phyloP scores from a whole-genome alignment of 352 stramenopile species.

The Phytophthora hibernalis region DNA sequence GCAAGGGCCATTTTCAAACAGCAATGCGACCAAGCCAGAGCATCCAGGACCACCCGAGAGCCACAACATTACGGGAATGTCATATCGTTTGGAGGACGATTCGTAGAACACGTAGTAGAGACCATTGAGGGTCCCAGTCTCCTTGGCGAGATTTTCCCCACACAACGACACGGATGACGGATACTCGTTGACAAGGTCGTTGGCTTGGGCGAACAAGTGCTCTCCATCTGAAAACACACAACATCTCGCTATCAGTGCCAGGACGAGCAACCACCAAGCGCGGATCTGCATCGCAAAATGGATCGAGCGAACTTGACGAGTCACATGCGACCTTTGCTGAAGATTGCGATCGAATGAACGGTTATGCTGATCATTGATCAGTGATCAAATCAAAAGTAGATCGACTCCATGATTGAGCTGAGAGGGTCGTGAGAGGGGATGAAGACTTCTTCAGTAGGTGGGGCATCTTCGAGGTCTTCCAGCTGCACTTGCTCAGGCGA shows the following conservation, averaged over 20 bases:
- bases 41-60: conserved; percentile 96
- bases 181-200: conserved; percentile 29
- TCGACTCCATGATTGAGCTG: conserved; percentile 35
- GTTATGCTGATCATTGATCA: too few species aligned
- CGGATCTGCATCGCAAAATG: conserved; percentile 21
- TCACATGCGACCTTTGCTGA: conserved; percentile 22
- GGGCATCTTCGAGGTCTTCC: not conserved
- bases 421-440: conserved; percentile 21
- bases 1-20: conserved; percentile 98
- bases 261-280: conserved; percentile 21
- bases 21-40: conserved; percentile 92
- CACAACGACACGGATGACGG: conserved; percentile 55
- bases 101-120: conserved; percentile 85
- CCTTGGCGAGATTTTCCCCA: conserved; percentile 60
- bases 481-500: not conserved
- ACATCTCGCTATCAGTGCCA: conserved; percentile 7
- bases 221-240: conserved; percentile 14
- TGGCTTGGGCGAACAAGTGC: conserved; percentile 33
- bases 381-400: conserved; percentile 53
- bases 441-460: conserved; percentile 10
- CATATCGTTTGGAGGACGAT: conserved; percentile 30
- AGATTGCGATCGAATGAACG: conserved; percentile 9
- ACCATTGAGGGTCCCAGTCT: conserved; percentile 67
- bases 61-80: conserved; percentile 94
- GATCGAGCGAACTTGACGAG: conserved; percentile 18